Evolutionary conservation across 2,329 filamentous ascomycete species (phyloP).

Genomic region (Aspergillus sp.): DNA sequence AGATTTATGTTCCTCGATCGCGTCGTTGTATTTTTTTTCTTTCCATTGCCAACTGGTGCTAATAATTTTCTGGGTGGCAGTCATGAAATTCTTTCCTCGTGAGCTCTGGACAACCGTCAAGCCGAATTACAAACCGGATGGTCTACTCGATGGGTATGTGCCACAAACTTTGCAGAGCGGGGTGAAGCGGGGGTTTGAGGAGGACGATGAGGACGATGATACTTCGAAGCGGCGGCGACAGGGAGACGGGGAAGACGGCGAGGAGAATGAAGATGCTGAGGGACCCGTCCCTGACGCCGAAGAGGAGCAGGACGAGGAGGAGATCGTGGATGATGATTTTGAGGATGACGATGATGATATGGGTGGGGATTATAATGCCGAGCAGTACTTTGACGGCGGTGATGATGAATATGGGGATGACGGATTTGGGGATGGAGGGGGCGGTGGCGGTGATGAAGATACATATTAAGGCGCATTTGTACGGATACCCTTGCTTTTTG

Average conservation of each 20-base stretch:
- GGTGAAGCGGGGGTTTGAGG: conserved; percentile 43
- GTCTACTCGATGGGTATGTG: conserved; percentile 30
- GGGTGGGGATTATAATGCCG: conserved; percentile 63
- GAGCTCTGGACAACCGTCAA: conserved; percentile 59
- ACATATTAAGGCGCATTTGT: conserved; percentile 31
- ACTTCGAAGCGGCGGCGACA: conserved; percentile 34
- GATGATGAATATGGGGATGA: conserved; percentile 56
- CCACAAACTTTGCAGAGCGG: conserved; percentile 18
- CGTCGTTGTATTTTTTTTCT: neutral
- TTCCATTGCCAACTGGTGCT: neutral
- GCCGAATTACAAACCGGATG: conserved; percentile 41
- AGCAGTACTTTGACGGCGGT: conserved; percentile 64
- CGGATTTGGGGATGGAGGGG: conserved; percentile 55
- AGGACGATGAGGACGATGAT: conserved; percentile 44
- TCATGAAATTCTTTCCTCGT: conserved; percentile 58
- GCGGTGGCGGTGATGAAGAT: conserved; percentile 53
- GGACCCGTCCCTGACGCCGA: conserved; percentile 42
- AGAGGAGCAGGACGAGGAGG: conserved; percentile 47
- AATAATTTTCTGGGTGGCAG: conserved; percentile 31
- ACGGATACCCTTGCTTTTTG: conserved; percentile 32
- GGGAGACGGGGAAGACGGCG: conserved; percentile 32
- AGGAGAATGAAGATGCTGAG: conserved; percentile 43
- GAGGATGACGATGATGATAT: conserved; percentile 60
- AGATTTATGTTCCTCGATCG: conserved; percentile 24
- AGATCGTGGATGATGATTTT: conserved; percentile 59